Conservation (phyloP, 2,329 filamentous ascomycete genomes). For the Rutstroemia sp. region DNA sequence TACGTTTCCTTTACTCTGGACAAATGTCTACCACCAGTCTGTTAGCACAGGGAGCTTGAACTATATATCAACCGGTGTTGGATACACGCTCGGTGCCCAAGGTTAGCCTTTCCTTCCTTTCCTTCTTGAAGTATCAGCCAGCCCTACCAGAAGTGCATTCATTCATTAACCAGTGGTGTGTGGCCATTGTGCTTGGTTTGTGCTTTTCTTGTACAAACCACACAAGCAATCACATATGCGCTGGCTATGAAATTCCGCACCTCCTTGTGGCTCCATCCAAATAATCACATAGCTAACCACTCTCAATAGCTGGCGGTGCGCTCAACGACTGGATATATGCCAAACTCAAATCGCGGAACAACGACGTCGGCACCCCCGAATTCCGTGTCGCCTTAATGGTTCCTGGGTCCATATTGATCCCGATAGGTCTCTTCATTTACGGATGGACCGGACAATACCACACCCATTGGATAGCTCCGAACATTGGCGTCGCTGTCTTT, state of each 20-base stretch:
- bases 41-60: slow-evolving; percentile 48
- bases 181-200: too few relatives aligned
- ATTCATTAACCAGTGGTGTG: too few relatives aligned
- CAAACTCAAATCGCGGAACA: slow-evolving; percentile 13
- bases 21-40: slow-evolving; percentile 43
- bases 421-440: slow-evolving; percentile 48
- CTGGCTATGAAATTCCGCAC: too few relatives aligned
- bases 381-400: slow-evolving; percentile 53
- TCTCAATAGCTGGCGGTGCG: slow-evolving; percentile 14
- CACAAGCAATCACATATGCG: too few relatives aligned
- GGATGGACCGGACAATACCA: slow-evolving; percentile 46
- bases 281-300: slow-evolving; percentile 38
- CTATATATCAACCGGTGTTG: slow-evolving; percentile 41
- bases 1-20: slow-evolving; percentile 53
- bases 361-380: slow-evolving; percentile 39
- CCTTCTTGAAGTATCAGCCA: slow-evolving; percentile 38
- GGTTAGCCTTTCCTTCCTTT: slow-evolving; percentile 28
- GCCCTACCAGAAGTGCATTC: slow-evolving; percentile 31
- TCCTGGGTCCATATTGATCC: slow-evolving; percentile 44
- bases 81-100: slow-evolving; percentile 31
- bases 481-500: slow-evolving; percentile 45
- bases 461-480: slow-evolving; percentile 47
- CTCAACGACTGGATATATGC: slow-evolving; percentile 39
- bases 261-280: slow-evolving; percentile 21
- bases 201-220: too few relatives aligned